Evolutionary conservation across 2,329 filamentous ascomycete species (phyloP).

Genomic region (Sporothrix luriei): DNA sequence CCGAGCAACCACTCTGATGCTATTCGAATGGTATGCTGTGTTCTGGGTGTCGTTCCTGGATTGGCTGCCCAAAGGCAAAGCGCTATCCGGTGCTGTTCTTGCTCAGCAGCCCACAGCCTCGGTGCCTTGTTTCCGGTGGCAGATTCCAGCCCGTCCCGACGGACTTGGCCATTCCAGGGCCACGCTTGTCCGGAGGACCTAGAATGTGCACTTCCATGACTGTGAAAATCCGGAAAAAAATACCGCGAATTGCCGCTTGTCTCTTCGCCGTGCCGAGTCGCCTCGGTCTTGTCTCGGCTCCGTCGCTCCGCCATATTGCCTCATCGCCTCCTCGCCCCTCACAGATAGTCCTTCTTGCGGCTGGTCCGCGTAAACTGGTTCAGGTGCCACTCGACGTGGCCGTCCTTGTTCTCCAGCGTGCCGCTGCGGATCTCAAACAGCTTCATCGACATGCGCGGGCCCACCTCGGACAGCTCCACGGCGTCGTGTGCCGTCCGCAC

Average conservation of each 20-base stretch:
- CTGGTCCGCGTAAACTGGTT: conserved; percentile 93
- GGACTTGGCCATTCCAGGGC: no score
- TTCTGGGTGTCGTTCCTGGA: not conserved
- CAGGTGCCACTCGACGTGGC: conserved; percentile 94
- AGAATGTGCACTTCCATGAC: not conserved
- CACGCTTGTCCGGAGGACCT: not conserved
- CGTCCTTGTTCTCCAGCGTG: conserved; percentile 90
- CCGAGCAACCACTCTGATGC: not conserved
- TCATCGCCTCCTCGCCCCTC: conserved; percentile 39
- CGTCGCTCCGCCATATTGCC: not conserved
- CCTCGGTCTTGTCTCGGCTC: not conserved
- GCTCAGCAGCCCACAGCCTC: not conserved
- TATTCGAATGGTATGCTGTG: no score
- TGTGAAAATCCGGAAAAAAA: no score
- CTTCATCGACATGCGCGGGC: conserved; percentile 95
- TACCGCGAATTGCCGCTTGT: conserved; percentile 16
- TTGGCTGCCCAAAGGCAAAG: not conserved
- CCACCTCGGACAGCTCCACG: conserved; percentile 85
- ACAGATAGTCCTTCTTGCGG: conserved; percentile 94
- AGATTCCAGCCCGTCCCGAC: no score
- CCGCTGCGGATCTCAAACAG: conserved; percentile 90
- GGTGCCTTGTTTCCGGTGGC: no score
- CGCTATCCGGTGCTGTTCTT: not conserved
- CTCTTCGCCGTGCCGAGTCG: not conserved
- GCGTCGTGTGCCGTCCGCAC: conserved; percentile 80